Evolutionary conservation across 441 rosid species (phyloP).

Genomic region (Gossypium schwendimanii): DNA sequence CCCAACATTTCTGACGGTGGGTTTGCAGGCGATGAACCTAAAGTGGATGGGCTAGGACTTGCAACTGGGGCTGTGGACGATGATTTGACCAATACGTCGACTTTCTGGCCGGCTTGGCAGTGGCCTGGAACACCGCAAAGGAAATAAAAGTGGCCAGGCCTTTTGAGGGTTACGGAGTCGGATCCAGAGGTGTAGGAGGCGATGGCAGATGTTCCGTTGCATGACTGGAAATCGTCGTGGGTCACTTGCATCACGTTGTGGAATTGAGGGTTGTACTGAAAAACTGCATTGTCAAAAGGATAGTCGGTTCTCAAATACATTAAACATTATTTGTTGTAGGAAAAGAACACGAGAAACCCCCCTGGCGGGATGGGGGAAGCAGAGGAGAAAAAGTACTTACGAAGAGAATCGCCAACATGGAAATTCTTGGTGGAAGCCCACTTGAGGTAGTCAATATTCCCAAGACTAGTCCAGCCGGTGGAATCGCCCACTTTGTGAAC

Average conservation of each 20-base stretch:
- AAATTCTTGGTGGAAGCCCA: conserved; percentile 14
- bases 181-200: conserved; percentile 19
- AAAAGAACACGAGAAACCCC: too few relatives aligned
- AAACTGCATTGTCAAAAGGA: neutral
- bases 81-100: conserved; percentile 1
- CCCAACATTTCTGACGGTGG: neutral
- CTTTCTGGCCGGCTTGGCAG: conserved; percentile 23
- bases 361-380: too few relatives aligned
- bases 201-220: conserved; percentile 20
- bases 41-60: neutral
- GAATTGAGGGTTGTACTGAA: conserved; percentile 16
- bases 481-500: conserved; percentile 12
- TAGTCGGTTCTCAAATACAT: too few relatives aligned
- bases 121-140: conserved; percentile 23
- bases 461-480: neutral
- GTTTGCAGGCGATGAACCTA: neutral
- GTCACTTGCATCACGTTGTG: conserved; percentile 23
- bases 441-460: conserved; percentile 5
- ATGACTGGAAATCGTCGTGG: conserved; percentile 3
- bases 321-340: too few relatives aligned
- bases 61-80: neutral
- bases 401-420: conserved; percentile 16
- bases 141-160: conserved; percentile 26
- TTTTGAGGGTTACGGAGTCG: conserved; percentile 12
- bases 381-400: neutral